These are phyloP conservation scores for Pichia sporocuriosa DNA, from an alignment of 805 yeast genomes.

Conservation along the genomic window DNA sequence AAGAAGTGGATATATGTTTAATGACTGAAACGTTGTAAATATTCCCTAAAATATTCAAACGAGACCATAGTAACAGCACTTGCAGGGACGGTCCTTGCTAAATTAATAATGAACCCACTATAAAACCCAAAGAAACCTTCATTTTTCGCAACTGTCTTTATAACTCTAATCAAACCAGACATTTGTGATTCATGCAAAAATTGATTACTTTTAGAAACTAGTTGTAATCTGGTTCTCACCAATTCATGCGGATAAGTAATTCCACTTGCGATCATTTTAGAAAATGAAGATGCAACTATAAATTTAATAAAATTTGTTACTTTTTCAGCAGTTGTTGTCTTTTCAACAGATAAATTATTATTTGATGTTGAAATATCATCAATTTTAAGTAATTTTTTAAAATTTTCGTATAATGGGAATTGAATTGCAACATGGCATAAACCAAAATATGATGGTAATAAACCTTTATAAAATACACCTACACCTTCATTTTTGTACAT, in stretches of 20 bases:
- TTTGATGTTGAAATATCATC: slow-evolving; percentile 10
- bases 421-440: slow-evolving; percentile 91
- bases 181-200: slow-evolving; percentile 23
- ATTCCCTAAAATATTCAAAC: slow-evolving; percentile 70
- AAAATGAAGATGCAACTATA: slow-evolving; percentile 63
- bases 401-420: slow-evolving; percentile 85
- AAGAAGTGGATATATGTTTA: not conserved
- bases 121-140: slow-evolving; percentile 85
- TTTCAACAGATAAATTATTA: no score
- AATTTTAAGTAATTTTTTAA: slow-evolving; percentile 47
- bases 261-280: slow-evolving; percentile 84
- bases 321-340: slow-evolving; percentile 7
- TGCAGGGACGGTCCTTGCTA: slow-evolving; percentile 89
- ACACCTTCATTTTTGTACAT: slow-evolving; percentile 80
- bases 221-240: slow-evolving; percentile 84
- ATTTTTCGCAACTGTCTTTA: slow-evolving; percentile 39
- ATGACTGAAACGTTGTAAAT: slow-evolving; percentile 30
- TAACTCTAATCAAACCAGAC: slow-evolving; percentile 23
- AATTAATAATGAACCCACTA: slow-evolving; percentile 80
- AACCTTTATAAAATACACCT: slow-evolving; percentile 77
- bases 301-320: slow-evolving; percentile 33
- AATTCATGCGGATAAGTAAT: slow-evolving; percentile 96
- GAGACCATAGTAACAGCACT: slow-evolving; percentile 92
- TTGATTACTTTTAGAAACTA: slow-evolving; percentile 25
- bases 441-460: slow-evolving; percentile 86